phyloP scores from a whole-genome alignment of 305 asterid species.

The Solanum hybrid region DNA sequence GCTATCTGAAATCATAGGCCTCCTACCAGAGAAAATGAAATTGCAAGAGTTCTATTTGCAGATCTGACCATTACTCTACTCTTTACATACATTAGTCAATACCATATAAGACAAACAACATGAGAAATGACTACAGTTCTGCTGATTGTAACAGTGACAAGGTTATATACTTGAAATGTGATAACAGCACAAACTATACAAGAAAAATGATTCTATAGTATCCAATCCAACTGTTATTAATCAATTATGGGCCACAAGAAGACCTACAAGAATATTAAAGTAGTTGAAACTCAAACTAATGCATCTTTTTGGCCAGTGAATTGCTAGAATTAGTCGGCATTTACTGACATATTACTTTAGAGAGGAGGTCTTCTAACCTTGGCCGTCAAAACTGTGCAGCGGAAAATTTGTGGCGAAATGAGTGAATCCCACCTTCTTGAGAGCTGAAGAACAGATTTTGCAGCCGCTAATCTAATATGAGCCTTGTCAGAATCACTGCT shows the following conservation, averaged over 20 bases:
- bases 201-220: neutral
- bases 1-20: neutral
- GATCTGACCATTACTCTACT: neutral
- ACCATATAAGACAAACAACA: neutral
- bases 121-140: neutral
- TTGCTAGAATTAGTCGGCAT: neutral
- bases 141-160: neutral
- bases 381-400: conserved; percentile 49
- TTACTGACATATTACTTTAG: neutral
- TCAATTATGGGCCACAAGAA: neutral
- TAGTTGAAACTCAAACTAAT: neutral
- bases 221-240: neutral
- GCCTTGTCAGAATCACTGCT: conserved; percentile 58
- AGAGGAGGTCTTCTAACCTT: conserved; percentile 45
- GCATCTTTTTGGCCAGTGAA: neutral
- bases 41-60: neutral
- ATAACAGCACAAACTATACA: neutral
- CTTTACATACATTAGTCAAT: neutral
- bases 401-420: conserved; percentile 64
- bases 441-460: conserved; percentile 75
- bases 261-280: neutral
- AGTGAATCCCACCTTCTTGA: conserved; percentile 94
- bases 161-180: neutral
- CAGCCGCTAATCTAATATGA: conserved; percentile 70
- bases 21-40: neutral